Conservation (phyloP, 495 filamentous ascomycete species). For the Staphylotrichum tortipilum region DNA sequence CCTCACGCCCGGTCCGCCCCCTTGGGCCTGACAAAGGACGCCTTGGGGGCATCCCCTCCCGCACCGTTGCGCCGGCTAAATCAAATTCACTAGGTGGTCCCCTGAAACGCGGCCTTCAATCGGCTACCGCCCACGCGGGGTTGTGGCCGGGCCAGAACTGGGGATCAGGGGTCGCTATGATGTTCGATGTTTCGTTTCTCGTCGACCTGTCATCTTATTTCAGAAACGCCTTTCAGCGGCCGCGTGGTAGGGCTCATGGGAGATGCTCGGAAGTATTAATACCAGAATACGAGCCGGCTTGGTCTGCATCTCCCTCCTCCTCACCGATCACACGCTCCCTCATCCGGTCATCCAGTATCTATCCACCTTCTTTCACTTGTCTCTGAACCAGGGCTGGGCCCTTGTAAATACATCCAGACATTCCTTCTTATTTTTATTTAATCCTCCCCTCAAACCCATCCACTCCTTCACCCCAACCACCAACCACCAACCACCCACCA, state of each 20-base stretch:
- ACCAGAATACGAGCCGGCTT: too few relatives aligned
- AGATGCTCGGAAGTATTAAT: background rate
- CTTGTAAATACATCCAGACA: background rate
- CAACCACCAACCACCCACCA: conserved; percentile 9
- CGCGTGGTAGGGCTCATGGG: background rate
- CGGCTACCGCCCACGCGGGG: background rate
- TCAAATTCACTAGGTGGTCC: background rate
- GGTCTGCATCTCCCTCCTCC: background rate
- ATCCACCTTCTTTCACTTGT: conserved; percentile 3
- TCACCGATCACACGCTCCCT: background rate
- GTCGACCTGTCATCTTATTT: background rate
- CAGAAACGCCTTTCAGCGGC: background rate
- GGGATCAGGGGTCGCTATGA: background rate
- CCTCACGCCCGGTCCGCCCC: background rate
- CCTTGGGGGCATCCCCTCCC: too few relatives aligned
- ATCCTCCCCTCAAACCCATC: too few relatives aligned
- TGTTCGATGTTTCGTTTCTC: conserved; percentile 6
- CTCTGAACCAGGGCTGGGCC: conserved; percentile 4
- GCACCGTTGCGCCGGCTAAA: conserved; percentile 4
- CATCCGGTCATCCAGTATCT: background rate
- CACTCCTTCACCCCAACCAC: background rate
- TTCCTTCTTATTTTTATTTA: background rate
- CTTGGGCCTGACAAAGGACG: background rate
- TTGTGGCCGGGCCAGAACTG: background rate
- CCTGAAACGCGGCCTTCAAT: background rate